phyloP scores from a whole-genome alignment of 352 stramenopile species.

The Thalassiosira pacifica region DNA sequence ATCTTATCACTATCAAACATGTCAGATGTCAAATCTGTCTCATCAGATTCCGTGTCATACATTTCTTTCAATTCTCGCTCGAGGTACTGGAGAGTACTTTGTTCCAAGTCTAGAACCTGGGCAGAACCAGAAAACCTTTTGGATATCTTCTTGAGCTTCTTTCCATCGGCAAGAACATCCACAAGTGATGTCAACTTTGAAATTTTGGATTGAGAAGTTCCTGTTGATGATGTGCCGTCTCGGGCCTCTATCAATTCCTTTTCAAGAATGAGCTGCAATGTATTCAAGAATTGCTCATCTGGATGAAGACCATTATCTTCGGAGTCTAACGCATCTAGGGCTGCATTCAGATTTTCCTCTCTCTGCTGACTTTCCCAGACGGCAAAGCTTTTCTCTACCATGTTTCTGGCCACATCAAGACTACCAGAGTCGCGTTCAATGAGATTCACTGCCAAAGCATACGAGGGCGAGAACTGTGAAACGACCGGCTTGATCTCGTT shows the following conservation, averaged over 20 bases:
- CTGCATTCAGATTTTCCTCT: slow-evolving; percentile 55
- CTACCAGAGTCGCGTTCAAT: slow-evolving; percentile 75
- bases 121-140: slow-evolving; percentile 66
- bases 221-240: slow-evolving; percentile 41
- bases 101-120: slow-evolving; percentile 72
- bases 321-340: slow-evolving; percentile 44
- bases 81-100: slow-evolving; percentile 73
- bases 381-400: slow-evolving; percentile 82
- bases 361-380: slow-evolving; percentile 74
- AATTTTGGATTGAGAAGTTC: slow-evolving; percentile 45
- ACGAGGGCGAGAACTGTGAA: slow-evolving; percentile 85
- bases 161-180: slow-evolving; percentile 70
- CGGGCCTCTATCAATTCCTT: slow-evolving; percentile 64
- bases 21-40: slow-evolving; percentile 44
- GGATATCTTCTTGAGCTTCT: slow-evolving; percentile 77
- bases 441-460: slow-evolving; percentile 79
- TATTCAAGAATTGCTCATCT: slow-evolving; percentile 75
- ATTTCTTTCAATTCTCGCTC: slow-evolving; percentile 64
- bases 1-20: slow-evolving; percentile 56
- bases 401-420: slow-evolving; percentile 74
- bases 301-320: slow-evolving; percentile 47
- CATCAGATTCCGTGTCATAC: not conserved
- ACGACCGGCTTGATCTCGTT: slow-evolving; percentile 80
- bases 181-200: slow-evolving; percentile 51
- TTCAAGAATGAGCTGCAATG: slow-evolving; percentile 47